Percentiles rank a stretch among this genome's conserved stretches.
Conservation (phyloP, 2,329 filamentous ascomycete genomes). For the Trichoderma gracile region DNA sequence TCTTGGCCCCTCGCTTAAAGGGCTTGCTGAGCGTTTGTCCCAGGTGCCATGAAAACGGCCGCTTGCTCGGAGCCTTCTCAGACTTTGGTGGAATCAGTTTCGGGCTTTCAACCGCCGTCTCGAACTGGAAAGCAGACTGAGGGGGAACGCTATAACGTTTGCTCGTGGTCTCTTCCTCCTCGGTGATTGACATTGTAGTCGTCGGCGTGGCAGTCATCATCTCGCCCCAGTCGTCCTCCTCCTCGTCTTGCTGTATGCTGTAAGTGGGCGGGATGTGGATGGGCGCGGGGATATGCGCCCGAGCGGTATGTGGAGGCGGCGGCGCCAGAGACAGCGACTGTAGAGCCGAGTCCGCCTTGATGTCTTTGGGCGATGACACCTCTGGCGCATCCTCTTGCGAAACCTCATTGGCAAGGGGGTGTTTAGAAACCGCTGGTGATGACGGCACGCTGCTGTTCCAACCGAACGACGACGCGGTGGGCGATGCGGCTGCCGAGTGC, state of each 20-base stretch:
- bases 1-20: constrained; percentile 15
- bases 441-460: constrained; percentile 26
- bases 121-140: constrained; percentile 9
- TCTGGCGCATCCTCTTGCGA: background rate
- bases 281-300: constrained; percentile 1
- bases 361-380: background rate
- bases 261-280: constrained; percentile 6
- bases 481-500: constrained; percentile 32
- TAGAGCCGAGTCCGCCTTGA: background rate
- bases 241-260: constrained; percentile 1
- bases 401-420: constrained; percentile 14
- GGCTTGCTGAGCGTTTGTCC: constrained; percentile 6
- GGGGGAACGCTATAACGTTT: background rate
- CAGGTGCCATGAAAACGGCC: constrained; percentile 3
- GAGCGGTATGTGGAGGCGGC: background rate
- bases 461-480: constrained; percentile 37
- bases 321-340: constrained; percentile 6
- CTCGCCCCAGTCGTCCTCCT: constrained; percentile 61
- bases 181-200: background rate
- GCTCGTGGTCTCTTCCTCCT: background rate
- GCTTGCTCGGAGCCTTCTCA: constrained; percentile 5
- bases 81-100: background rate
- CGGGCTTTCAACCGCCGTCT: background rate
- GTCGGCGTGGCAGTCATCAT: constrained; percentile 49
- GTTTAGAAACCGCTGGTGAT: constrained; percentile 25